Evolutionary conservation across 441 rosid species (phyloP), one percentile per base, ranked within the genome.

Genomic region (Gossypium davidsonii): DNA sequence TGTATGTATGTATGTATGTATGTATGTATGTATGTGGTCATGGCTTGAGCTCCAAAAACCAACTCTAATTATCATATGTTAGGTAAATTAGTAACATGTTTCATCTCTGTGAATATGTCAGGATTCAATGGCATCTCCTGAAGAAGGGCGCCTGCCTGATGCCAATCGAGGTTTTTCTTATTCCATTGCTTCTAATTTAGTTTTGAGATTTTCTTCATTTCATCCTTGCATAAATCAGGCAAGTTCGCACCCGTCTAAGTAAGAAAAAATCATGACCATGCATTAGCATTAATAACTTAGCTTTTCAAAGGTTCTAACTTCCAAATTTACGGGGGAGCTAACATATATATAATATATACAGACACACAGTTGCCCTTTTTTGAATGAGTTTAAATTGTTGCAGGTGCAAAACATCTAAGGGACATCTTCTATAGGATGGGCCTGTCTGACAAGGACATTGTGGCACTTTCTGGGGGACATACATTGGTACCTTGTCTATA

Each of bases 91-190:
- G 15, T 1, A 63, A 49, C 31, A n/a, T 53, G 1, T 5, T 53
- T 64, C 51, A 2, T 52, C 46, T 76, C 6, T 71, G 37, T 77
- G 64, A 23, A 70, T 67, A 14, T 17, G 21, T 48, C 81, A 92
- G 97, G 97, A 94, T 80, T 87, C 92, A 4, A 2, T 6, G 46
- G 80, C 73, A 71, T 80, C 82, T 4, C 81, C 90, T 11, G 91
- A 84, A 58, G 97, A 89, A 76, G 96, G 93, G 20, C 94, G 90
- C 4, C 97, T 92, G 78, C 98, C 97, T 1, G 89, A 90, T 82
- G 85, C 94, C 1, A 79, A 71, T 39, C 71, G 86, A 86, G 94
- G 97, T 91, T 66, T 15, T 5, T 37, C 65, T 4, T 39, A 8
- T 39, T n/a, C 0, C 51, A 62, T 11, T 62, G 26, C 11, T 51